These are phyloP conservation scores for Calendula officinalis DNA, from an alignment of 129 eudicot species.

Conservation along the genomic window DNA sequence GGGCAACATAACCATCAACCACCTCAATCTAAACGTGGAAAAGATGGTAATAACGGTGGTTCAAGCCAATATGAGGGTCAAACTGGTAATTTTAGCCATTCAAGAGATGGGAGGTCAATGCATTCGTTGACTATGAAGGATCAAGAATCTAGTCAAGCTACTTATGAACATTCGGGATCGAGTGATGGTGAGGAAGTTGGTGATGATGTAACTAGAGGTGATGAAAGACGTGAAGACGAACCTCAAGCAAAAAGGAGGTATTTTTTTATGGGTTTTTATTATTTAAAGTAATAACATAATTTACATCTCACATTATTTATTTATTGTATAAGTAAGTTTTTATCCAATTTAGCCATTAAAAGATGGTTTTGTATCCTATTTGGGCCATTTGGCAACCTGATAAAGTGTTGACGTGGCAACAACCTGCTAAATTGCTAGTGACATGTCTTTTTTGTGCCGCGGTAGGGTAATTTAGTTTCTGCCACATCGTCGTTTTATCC, in stretches of 20 bases:
- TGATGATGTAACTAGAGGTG: conserved; percentile 52
- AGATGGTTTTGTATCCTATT: no score
- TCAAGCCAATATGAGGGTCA: conserved; percentile 49
- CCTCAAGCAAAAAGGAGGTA: conserved; percentile 89
- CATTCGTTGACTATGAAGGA: conserved; percentile 41
- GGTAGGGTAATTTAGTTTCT: no score
- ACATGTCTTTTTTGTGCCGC: no score
- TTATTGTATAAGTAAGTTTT: no score
- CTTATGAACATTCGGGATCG: conserved; percentile 67
- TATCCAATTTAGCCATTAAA: no score
- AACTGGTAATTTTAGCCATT: conserved; percentile 28
- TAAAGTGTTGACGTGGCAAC: no score
- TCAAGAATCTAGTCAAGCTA: conserved; percentile 80
- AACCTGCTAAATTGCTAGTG: no score
- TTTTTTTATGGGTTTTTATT: background rate
- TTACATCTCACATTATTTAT: no score
- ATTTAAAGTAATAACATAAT: no score
- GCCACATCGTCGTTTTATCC: no score
- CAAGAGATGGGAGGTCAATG: conserved; percentile 36
- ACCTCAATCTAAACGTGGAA: conserved; percentile 66
- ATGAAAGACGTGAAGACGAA: conserved; percentile 63
- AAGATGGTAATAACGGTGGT: conserved; percentile 47
- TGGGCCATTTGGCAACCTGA: no score
- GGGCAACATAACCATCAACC: conserved; percentile 90
- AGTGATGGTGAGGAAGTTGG: conserved; percentile 86